Percentiles rank a stretch among this genome's conserved stretches.
phyloP scores from a whole-genome alignment of 306 rosid genomes.

The Delonix regia region DNA sequence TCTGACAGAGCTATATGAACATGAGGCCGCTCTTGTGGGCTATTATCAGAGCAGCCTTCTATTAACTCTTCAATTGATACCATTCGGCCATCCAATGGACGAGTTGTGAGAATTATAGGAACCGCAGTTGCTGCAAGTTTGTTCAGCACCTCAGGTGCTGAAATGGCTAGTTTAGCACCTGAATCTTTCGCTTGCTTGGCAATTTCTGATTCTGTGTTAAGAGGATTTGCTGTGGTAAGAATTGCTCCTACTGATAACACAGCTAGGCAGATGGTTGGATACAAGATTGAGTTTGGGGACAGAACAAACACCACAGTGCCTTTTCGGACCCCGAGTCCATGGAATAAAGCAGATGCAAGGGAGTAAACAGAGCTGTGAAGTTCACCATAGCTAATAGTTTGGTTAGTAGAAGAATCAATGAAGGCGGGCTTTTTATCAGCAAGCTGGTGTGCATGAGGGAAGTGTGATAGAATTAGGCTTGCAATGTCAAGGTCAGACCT shows the following conservation, averaged over 20 bases:
- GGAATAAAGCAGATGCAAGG: slow-evolving; percentile 69
- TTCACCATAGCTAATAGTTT: slow-evolving; percentile 59
- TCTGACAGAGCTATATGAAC: slow-evolving; percentile 60
- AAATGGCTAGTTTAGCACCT: slow-evolving; percentile 69
- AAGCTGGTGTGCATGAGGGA: slow-evolving; percentile 48
- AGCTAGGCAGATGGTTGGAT: slow-evolving; percentile 71
- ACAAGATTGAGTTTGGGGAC: slow-evolving; percentile 70
- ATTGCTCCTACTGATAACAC: slow-evolving; percentile 79
- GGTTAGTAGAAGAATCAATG: slow-evolving; percentile 56
- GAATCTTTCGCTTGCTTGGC: slow-evolving; percentile 75
- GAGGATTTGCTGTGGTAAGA: slow-evolving; percentile 76
- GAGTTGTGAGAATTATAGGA: slow-evolving; percentile 58
- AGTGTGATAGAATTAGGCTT: slow-evolving; percentile 68
- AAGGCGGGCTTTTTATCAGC: slow-evolving; percentile 68
- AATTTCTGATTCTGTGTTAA: slow-evolving; percentile 69
- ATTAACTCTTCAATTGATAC: slow-evolving; percentile 72
- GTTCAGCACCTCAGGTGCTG: slow-evolving; percentile 69
- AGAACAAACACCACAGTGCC: slow-evolving; percentile 76
- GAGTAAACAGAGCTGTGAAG: slow-evolving; percentile 58
- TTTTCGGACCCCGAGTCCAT: slow-evolving; percentile 67
- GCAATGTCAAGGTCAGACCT: slow-evolving; percentile 58
- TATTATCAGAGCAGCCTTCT: slow-evolving; percentile 49
- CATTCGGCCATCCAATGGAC: slow-evolving; percentile 29
- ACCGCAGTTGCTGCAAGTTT: slow-evolving; percentile 64
- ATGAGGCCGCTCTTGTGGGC: slow-evolving; percentile 44